A percentile compares a stretch with the other conserved stretches of the same genome.
Evolutionary conservation across 176 grass and related monocot species (phyloP).

Genomic region (Carex parvula): DNA sequence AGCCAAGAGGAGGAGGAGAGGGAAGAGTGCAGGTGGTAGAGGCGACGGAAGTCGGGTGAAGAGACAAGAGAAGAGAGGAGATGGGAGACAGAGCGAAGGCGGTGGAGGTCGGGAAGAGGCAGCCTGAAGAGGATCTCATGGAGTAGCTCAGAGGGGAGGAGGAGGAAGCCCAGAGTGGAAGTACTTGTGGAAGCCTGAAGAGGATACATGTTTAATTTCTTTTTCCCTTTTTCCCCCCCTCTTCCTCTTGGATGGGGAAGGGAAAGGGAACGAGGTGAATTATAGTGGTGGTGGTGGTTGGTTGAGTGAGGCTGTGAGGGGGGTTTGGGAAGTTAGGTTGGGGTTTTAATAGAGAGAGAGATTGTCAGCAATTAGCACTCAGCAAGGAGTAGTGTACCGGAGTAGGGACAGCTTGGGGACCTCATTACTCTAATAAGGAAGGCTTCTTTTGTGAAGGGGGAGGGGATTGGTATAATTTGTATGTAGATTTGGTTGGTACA

Average conservation of each 20-base stretch:
- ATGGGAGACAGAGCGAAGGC: constrained; percentile 42
- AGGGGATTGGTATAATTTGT: background rate
- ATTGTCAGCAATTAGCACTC: background rate
- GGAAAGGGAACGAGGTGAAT: background rate
- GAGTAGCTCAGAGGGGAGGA: constrained; percentile 60
- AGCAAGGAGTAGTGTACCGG: background rate
- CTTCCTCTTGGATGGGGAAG: too few species aligned
- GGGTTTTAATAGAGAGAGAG: constrained; percentile 21
- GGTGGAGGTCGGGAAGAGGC: constrained; percentile 64
- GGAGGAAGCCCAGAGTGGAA: constrained; percentile 25
- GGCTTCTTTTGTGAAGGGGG: background rate
- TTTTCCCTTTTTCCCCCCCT: background rate
- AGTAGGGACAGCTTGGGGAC: too few species aligned
- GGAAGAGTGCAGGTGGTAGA: constrained; percentile 24
- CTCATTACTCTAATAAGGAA: background rate
- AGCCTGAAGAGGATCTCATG: constrained; percentile 54
- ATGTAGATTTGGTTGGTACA: background rate
- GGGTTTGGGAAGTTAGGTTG: constrained; percentile 47
- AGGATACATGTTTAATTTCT: background rate
- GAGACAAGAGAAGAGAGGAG: constrained; percentile 32
- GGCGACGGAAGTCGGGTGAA: constrained; percentile 29
- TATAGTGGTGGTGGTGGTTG: constrained; percentile 19
- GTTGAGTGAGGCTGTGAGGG: constrained; percentile 29
- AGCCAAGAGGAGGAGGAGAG: constrained; percentile 68
- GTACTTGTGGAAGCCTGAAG: background rate